These are phyloP conservation scores for Pascua guehoae DNA, from an alignment of 1,284 basidiomycete species.

Conservation along the genomic window DNA sequence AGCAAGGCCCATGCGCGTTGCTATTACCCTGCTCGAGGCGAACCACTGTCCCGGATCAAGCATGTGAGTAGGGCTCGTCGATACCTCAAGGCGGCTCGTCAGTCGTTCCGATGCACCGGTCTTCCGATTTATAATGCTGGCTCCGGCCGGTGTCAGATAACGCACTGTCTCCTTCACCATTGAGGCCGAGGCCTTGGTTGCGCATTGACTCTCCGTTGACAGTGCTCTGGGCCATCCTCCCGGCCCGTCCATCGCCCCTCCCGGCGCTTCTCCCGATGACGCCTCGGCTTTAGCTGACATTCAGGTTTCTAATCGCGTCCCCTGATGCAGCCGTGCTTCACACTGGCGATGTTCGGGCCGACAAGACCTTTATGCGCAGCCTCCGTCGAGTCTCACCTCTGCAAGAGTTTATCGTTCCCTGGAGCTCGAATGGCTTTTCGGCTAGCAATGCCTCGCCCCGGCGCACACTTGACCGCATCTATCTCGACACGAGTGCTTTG, in stretches of 20 bases:
- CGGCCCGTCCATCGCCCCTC: no score
- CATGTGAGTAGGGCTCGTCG: constrained; percentile 59
- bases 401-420: constrained; percentile 61
- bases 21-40: constrained; percentile 77
- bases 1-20: constrained; percentile 54
- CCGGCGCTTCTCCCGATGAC: no score
- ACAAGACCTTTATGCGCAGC: constrained; percentile 68
- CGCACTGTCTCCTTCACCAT: no score
- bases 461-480: constrained; percentile 65
- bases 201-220: no score
- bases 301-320: constrained; percentile 83
- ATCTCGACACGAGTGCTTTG: constrained; percentile 67
- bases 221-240: no score
- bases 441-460: no score
- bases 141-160: no score
- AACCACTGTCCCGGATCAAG: constrained; percentile 92
- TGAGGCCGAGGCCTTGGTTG: no score
- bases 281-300: no score
- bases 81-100: background rate
- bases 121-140: no score
- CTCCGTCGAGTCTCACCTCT: constrained; percentile 66
- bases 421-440: background rate
- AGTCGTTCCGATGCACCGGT: no score
- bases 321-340: constrained; percentile 69
- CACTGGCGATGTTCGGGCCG: constrained; percentile 88